A percentile compares a stretch with the other conserved stretches of the same genome.
Evolutionary conservation across 768 basidiomycete species (phyloP).

Genomic region (Dioszegia aurantiaca): DNA sequence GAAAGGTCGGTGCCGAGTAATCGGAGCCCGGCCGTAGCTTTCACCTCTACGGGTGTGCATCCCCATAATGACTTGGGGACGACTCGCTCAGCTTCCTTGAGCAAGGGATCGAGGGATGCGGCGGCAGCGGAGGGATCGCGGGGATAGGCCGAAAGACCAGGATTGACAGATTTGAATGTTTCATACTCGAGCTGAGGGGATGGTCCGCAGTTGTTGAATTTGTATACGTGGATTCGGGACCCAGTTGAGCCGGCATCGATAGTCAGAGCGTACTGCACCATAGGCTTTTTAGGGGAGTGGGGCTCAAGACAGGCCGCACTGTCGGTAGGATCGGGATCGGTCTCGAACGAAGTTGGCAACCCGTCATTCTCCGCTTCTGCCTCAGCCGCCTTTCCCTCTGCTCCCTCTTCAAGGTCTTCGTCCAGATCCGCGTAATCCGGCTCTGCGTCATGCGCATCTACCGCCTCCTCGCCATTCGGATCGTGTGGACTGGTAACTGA

Average conservation of each 20-base stretch:
- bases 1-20: conserved; percentile 65
- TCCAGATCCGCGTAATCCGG: conserved; percentile 43
- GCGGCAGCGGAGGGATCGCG: conserved; percentile 68
- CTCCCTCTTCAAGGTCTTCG: conserved; percentile 26
- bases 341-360: conserved; percentile 59
- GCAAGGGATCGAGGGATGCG: conserved; percentile 68
- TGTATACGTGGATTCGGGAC: conserved; percentile 96
- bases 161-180: conserved; percentile 76
- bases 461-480: conserved; percentile 30
- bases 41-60: conserved; percentile 86
- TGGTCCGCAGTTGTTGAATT: conserved; percentile 83
- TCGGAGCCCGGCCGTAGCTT: conserved; percentile 86
- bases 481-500: conserved; percentile 28
- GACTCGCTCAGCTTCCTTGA: conserved; percentile 73
- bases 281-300: conserved; percentile 56
- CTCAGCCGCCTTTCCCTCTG: conserved; percentile 6
- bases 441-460: conserved; percentile 30
- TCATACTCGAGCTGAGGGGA: conserved; percentile 86
- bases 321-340: conserved; percentile 69
- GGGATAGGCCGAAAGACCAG: conserved; percentile 70
- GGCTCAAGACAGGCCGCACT: conserved; percentile 71
- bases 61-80: conserved; percentile 65
- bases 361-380: conserved; percentile 4
- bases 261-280: conserved; percentile 93
- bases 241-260: conserved; percentile 98